These are phyloP conservation scores for Trichoderma koningiopsis DNA, from an alignment of 2,329 filamentous ascomycete genomes.

Conservation along the genomic window DNA sequence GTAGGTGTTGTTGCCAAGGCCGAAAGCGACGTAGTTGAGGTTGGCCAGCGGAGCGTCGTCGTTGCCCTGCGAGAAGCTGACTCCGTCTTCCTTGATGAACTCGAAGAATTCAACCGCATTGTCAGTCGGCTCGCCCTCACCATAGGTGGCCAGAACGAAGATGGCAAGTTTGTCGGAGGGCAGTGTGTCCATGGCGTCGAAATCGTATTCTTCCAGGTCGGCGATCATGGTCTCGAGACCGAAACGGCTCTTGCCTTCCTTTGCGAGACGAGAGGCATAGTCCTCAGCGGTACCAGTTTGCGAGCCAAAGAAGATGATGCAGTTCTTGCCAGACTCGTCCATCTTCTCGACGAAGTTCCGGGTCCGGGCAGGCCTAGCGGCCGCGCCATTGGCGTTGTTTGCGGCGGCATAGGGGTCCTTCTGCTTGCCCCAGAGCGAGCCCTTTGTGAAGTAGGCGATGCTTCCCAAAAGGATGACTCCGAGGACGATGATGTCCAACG, in stretches of 20 bases:
- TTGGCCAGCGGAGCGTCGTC: conserved; percentile 72
- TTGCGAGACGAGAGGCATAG: conserved; percentile 92
- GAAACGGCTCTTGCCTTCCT: conserved; percentile 95
- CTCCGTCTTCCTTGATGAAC: conserved; percentile 82
- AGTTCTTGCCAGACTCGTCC: conserved; percentile 95
- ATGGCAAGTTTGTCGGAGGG: conserved; percentile 89
- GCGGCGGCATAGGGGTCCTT: conserved; percentile 87
- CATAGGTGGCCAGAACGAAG: conserved; percentile 96
- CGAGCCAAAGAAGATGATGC: conserved; percentile 96
- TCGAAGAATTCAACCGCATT: conserved; percentile 99
- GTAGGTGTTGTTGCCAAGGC: conserved; percentile 98
- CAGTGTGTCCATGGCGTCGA: conserved; percentile 86
- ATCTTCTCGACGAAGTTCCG: conserved; percentile 94
- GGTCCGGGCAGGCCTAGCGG: conserved; percentile 77
- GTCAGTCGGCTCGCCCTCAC: conserved; percentile 96
- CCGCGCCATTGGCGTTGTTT: conserved; percentile 63
- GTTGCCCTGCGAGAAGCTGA: conserved; percentile 73
- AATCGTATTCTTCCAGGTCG: conserved; percentile 97
- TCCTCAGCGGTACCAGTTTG: conserved; percentile 98
- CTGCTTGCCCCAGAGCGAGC: conserved; percentile 84
- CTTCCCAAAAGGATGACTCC: conserved; percentile 82
- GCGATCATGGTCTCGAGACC: conserved; percentile 98
- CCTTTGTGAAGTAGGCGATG: conserved; percentile 95
- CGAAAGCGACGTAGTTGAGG: conserved; percentile 92
- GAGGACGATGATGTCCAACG: conserved; percentile 91